phyloP scores from a whole-genome alignment of 2,329 filamentous ascomycete genomes.

The Verticillium klebahnii region DNA sequence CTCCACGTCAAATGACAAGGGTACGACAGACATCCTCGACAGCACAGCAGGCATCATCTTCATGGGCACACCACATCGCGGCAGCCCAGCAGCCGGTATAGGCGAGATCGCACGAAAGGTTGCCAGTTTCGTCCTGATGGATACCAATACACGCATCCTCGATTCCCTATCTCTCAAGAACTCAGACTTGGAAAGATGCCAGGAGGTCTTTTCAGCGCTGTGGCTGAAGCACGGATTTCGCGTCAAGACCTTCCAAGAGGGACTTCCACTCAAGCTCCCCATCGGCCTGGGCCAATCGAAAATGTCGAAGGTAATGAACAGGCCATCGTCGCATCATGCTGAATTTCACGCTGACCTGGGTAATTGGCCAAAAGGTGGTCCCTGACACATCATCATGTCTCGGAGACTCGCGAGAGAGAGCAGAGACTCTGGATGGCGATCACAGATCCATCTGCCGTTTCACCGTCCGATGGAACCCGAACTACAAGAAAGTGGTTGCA shows the following conservation, averaged over 20 bases:
- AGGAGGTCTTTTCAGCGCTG: slow-evolving; percentile 11
- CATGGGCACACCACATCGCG: slow-evolving; percentile 14
- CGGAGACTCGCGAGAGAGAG: slow-evolving; percentile 11
- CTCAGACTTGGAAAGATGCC: slow-evolving; percentile 12
- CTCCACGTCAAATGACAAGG: background rate
- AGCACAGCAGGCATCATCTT: slow-evolving; percentile 9
- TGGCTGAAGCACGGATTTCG: slow-evolving; percentile 13
- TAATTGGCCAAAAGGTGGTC: slow-evolving; percentile 7
- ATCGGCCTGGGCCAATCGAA: slow-evolving; percentile 7
- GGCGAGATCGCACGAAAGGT: slow-evolving; percentile 1
- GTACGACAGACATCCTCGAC: slow-evolving; percentile 4
- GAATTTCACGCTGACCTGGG: background rate
- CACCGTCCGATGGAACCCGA: slow-evolving; percentile 4
- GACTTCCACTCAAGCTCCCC: slow-evolving; percentile 7
- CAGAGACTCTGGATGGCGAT: slow-evolving; percentile 13
- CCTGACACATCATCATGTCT: slow-evolving; percentile 13
- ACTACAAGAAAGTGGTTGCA: slow-evolving; percentile 7
- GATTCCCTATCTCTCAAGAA: slow-evolving; percentile 6
- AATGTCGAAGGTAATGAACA: background rate
- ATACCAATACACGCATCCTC: slow-evolving; percentile 7
- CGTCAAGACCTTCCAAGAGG: slow-evolving; percentile 17
- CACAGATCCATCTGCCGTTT: slow-evolving; percentile 15
- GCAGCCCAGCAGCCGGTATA: slow-evolving; percentile 8
- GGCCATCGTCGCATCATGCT: too few relatives aligned
- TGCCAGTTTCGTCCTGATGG: slow-evolving; percentile 5